These are phyloP conservation scores for Balakata baccata DNA, from an alignment of 345 rosid genomes.

Conservation along the genomic window DNA sequence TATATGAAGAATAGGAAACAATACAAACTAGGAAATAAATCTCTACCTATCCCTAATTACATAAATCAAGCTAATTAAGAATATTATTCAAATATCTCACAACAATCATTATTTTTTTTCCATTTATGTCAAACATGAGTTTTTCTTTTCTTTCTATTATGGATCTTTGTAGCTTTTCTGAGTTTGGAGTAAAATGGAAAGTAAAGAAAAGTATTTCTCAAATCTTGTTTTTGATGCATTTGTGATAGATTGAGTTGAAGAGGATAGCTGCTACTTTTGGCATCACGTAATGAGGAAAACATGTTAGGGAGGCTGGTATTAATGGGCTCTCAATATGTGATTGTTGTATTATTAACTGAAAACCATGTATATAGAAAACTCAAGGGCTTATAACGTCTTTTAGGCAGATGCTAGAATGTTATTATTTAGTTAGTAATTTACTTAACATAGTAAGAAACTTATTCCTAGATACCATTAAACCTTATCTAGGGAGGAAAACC, in stretches of 20 bases:
- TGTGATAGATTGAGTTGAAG: background rate
- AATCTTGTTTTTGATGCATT: background rate
- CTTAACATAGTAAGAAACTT: background rate
- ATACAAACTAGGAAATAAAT: too few relatives aligned
- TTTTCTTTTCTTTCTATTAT: background rate
- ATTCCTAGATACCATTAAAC: background rate
- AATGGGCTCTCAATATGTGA: conserved; percentile 1
- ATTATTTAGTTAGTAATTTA: background rate
- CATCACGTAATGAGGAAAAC: background rate
- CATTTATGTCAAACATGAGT: background rate
- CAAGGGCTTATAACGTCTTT: background rate
- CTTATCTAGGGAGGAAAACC: background rate
- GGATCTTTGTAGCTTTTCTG: background rate
- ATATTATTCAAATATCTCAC: too few relatives aligned
- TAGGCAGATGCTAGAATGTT: background rate
- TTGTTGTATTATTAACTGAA: background rate
- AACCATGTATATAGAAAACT: background rate
- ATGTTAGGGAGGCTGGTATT: background rate
- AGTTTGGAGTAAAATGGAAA: background rate
- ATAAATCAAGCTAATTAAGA: too few relatives aligned
- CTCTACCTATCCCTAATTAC: too few relatives aligned
- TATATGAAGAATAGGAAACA: too few relatives aligned
- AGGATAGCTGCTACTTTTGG: background rate
- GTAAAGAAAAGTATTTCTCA: background rate
- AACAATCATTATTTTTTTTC: background rate